Evolutionary conservation across 2,329 filamentous ascomycete genomes (phyloP).

Genomic region (Metarhizium rileyi): DNA sequence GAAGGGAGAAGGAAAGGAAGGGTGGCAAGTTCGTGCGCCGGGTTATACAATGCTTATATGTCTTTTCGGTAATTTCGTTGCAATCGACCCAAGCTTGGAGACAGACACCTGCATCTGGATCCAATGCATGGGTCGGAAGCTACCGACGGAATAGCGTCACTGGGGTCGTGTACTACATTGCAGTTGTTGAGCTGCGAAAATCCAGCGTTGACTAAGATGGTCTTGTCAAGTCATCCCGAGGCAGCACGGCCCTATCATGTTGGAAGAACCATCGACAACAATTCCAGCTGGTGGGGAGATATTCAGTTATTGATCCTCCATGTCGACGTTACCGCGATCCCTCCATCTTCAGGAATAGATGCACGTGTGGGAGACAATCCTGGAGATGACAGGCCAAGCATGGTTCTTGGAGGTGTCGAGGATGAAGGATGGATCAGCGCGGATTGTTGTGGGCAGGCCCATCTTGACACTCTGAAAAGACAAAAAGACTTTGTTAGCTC

Average conservation of each 20-base stretch:
- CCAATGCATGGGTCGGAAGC: constrained; percentile 1
- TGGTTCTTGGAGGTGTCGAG: no score
- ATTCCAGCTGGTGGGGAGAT: constrained; percentile 2
- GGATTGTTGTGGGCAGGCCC: not conserved
- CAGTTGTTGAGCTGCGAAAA: not conserved
- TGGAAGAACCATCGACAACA: not conserved
- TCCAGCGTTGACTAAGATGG: not conserved
- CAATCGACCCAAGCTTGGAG: not conserved
- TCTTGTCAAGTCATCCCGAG: not conserved
- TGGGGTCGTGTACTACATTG: not conserved
- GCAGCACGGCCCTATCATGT: not conserved
- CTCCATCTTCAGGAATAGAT: constrained; percentile 2
- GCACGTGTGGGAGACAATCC: constrained; percentile 5
- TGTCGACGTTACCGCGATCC: constrained; percentile 2
- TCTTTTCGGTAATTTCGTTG: not conserved
- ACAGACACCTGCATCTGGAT: not conserved
- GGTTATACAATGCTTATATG: constrained; percentile 1
- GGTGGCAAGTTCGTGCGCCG: not conserved
- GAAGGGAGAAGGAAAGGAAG: not conserved
- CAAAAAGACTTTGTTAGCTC: not conserved
- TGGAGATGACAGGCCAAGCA: not conserved
- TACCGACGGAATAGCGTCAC: constrained; percentile 1
- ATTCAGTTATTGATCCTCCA: not conserved
- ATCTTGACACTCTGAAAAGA: not conserved
- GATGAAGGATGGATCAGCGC: no score